phyloP scores from a whole-genome alignment of 305 asterid species.

The Ilex paraguariensis region DNA sequence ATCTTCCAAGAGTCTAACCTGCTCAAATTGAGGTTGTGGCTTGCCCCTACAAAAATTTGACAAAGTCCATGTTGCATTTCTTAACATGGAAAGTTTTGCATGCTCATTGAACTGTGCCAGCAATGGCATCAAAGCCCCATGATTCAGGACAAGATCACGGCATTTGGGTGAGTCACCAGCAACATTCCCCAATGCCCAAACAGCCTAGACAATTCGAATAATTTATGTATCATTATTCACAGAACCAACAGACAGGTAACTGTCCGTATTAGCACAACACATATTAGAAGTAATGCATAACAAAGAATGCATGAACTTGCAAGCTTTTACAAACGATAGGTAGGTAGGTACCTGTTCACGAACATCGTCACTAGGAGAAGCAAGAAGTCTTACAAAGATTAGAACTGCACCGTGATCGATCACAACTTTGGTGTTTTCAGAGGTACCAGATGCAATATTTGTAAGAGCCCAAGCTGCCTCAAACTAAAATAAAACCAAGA shows the following conservation, averaged over 20 bases:
- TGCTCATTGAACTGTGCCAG: conserved; percentile 45
- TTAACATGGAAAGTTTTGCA: conserved; percentile 45
- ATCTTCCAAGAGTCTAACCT: conserved; percentile 22
- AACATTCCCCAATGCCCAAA: conserved; percentile 55
- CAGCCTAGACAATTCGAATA: conserved; percentile 28
- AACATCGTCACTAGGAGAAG: conserved; percentile 51
- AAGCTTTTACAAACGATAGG: no score
- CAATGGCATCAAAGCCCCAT: conserved; percentile 50
- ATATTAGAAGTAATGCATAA: no score
- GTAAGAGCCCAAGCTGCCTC: conserved; percentile 68
- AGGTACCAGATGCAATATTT: conserved; percentile 57
- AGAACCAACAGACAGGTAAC: not conserved
- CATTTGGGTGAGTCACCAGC: conserved; percentile 60
- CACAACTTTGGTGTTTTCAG: conserved; percentile 52
- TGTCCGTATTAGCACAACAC: no score
- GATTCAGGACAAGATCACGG: conserved; percentile 51
- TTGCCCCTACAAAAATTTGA: conserved; percentile 57
- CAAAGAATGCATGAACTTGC: no score
- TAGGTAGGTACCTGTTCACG: conserved; percentile 41
- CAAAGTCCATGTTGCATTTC: conserved; percentile 59
- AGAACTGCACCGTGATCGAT: conserved; percentile 56
- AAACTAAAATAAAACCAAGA: conserved; percentile 24
- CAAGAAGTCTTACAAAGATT: conserved; percentile 45
- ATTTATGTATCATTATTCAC: not conserved
- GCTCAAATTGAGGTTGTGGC: conserved; percentile 53